Evolutionary conservation across 768 basidiomycete species (phyloP).

Genomic region (Lactarius deliciosus): DNA sequence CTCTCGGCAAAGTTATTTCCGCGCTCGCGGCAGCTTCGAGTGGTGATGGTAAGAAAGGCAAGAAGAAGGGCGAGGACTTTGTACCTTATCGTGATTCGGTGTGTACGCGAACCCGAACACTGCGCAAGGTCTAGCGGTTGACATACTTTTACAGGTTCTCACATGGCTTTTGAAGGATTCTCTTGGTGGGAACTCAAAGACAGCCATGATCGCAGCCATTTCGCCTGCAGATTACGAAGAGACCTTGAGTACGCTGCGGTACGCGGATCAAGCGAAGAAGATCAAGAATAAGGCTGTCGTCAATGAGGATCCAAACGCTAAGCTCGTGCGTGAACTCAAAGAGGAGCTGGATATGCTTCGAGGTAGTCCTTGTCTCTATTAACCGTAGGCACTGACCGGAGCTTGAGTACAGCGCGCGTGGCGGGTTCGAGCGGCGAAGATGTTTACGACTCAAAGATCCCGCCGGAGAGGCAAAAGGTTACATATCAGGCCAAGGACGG

Average conservation of each 20-base stretch:
- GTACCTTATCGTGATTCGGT: slow-evolving; percentile 98
- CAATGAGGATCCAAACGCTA: slow-evolving; percentile 99
- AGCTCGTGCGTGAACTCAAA: slow-evolving; percentile 97
- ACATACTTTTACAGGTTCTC: slow-evolving; percentile 58
- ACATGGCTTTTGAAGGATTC: slow-evolving; percentile 99
- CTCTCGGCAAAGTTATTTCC: slow-evolving; percentile 96
- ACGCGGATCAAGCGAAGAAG: slow-evolving; percentile 99
- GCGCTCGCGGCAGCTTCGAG: slow-evolving; percentile 70
- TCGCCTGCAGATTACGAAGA: slow-evolving; percentile 99
- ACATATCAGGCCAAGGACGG: slow-evolving; percentile 93
- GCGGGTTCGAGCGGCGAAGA: slow-evolving; percentile 67
- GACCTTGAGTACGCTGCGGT: slow-evolving; percentile 92
- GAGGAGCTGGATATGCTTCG: slow-evolving; percentile 94
- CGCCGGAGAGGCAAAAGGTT: slow-evolving; percentile 93
- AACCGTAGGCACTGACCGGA: slow-evolving; percentile 23
- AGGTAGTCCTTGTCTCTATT: slow-evolving; percentile 46
- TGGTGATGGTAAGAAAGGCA: slow-evolving; percentile 56
- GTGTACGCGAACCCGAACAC: slow-evolving; percentile 35
- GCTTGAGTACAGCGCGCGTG: slow-evolving; percentile 59
- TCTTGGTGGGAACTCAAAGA: slow-evolving; percentile 95
- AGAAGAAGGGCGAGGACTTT: slow-evolving; percentile 90
- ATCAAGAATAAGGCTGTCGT: slow-evolving; percentile 99
- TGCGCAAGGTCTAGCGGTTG: neutral
- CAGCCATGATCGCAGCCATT: slow-evolving; percentile 99
- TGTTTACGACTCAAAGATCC: slow-evolving; percentile 82